Base-by-base conservation (phyloP, 495 filamentous ascomycete species). In the Penicillium tannophilum region DNA sequence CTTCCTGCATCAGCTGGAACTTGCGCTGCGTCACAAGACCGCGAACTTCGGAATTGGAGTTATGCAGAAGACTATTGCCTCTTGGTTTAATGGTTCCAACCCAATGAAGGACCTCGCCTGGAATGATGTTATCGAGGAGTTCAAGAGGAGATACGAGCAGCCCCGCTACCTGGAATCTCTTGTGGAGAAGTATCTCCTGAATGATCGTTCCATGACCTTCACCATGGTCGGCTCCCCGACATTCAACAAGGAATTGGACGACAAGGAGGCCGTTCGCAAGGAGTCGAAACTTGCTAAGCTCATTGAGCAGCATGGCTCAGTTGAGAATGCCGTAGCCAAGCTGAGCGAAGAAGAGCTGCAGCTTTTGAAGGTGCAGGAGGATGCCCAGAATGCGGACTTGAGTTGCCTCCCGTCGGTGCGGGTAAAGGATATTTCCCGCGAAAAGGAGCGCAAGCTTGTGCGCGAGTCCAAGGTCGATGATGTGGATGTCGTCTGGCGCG, bases 41-140 rank as follows among this genome's bases (percentile, higher is more conserved):
- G 89, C 94, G 35, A 89, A 89, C 62, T 98, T 98, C 66, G 94
- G 94, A 23, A 90, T 98, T 82, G 86, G 86, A 44, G 75, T 98
- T 2, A 89, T 97, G 79, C 89, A 96, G 63, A 82, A 92, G 46
- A 79, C 96, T 54, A 89, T 94, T 54, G 88, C 91, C 4, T 86
- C 86, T 28, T 98, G 94, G 94, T 97, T 98, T 72, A 94, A 94
- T 56, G 94, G 94, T 14, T 82, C 91, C 12, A 90, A 97, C 71
- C 95, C 94, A 10, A 92, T 98, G 72, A 86, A 94, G 57, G 85
- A 90, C 23, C 76, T 98, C 52, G 87, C 90, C 6, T 97, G 92
- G 91, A 90, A 96, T 65, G 88, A 93, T 41, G 92, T 89, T 3
- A 84, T 97, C 20, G 73, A 85, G 33, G 86, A 86, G 12, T 98